phyloP scores from a whole-genome alignment of 176 grass and related monocot species.

The Themeda triandra region DNA sequence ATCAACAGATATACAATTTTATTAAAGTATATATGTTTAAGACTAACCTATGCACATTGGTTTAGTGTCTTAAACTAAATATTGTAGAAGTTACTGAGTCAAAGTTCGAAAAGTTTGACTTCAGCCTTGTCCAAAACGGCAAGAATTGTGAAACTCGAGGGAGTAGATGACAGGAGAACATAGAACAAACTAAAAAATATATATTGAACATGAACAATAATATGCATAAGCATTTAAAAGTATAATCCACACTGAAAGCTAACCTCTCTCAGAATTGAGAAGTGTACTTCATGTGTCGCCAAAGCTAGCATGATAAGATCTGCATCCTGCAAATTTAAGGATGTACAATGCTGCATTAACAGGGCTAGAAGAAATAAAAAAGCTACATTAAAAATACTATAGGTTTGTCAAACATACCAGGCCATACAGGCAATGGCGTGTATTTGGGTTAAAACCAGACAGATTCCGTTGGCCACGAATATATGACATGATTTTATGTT shows the following conservation, averaged over 20 bases:
- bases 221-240: not conserved
- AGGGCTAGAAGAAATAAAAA: conserved; percentile 23
- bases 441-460: conserved; percentile 85
- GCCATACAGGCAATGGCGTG: conserved; percentile 90
- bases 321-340: conserved; percentile 80
- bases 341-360: conserved; percentile 16
- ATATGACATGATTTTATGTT: conserved; percentile 99
- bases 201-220: not conserved
- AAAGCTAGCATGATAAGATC: conserved; percentile 99
- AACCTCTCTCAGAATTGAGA: conserved; percentile 99
- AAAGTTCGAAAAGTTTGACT: not conserved
- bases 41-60: not conserved
- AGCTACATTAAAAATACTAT: not conserved
- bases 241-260: conserved; percentile 20
- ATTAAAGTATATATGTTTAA: no score
- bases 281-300: conserved; percentile 98
- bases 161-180: not conserved
- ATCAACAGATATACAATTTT: not conserved
- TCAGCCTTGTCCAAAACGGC: not conserved
- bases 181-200: not conserved
- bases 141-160: not conserved
- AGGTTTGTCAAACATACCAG: conserved; percentile 57
- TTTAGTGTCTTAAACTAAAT: not conserved
- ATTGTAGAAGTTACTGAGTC: not conserved
- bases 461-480: conserved; percentile 88